Conservation (phyloP, 2,329 filamentous ascomycete genomes). For the Fusarium verrucosum region DNA sequence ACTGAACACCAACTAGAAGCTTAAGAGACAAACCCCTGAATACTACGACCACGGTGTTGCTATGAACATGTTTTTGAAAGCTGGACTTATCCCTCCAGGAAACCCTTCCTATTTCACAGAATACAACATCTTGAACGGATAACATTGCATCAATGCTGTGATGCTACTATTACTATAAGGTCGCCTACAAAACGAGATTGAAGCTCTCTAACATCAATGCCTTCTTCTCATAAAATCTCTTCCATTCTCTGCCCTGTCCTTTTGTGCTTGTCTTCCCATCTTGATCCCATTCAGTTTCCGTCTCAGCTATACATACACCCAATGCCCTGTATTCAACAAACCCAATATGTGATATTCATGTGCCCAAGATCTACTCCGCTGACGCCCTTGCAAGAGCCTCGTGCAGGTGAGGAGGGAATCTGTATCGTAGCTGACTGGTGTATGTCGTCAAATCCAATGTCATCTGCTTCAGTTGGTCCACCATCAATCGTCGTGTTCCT, state of each 20-base stretch:
- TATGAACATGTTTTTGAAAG: neutral
- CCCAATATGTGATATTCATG: slow-evolving; percentile 1
- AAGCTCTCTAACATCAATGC: neutral
- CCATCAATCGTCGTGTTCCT: slow-evolving; percentile 69
- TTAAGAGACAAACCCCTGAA: too few species aligned
- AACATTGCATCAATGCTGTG: neutral
- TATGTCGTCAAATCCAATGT: slow-evolving; percentile 93
- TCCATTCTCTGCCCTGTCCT: slow-evolving; percentile 8
- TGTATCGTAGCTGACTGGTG: slow-evolving; percentile 90
- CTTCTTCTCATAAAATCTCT: slow-evolving; percentile 2
- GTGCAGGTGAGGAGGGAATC: slow-evolving; percentile 86
- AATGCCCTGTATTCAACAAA: slow-evolving; percentile 21
- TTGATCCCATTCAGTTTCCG: neutral
- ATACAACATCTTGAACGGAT: too few species aligned
- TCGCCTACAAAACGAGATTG: slow-evolving; percentile 3
- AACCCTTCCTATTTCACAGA: neutral
- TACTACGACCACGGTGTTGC: neutral
- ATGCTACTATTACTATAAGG: slow-evolving; percentile 30
- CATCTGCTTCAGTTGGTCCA: slow-evolving; percentile 78
- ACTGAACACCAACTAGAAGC: too few species aligned
- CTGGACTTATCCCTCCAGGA: neutral
- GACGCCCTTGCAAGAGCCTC: slow-evolving; percentile 87
- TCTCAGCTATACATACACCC: slow-evolving; percentile 18
- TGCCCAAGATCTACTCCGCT: slow-evolving; percentile 59
- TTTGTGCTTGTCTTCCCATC: slow-evolving; percentile 6